Conservation (phyloP, 2,329 filamentous ascomycete genomes). For the Aspergillus transmontanensis region DNA sequence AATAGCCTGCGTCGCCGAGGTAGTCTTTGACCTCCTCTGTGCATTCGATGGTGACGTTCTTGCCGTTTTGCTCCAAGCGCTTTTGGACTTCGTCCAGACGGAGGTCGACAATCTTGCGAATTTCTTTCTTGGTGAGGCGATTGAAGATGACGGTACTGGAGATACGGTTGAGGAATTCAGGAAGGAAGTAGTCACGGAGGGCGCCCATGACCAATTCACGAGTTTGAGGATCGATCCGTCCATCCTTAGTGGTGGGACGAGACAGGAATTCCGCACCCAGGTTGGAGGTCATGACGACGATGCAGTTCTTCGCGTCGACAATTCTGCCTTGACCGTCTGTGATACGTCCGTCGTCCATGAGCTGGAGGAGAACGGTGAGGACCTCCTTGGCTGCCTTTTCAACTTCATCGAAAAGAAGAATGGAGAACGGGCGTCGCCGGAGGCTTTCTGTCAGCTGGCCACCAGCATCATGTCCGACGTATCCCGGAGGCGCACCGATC, state of each 20-base stretch:
- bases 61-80: slow-evolving; percentile 79
- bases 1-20: slow-evolving; percentile 87
- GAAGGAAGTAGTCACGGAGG: slow-evolving; percentile 93
- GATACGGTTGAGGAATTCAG: slow-evolving; percentile 98
- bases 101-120: slow-evolving; percentile 93
- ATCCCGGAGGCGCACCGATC: slow-evolving; percentile 96
- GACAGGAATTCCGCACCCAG: slow-evolving; percentile 91
- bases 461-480: slow-evolving; percentile 93
- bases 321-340: slow-evolving; percentile 96
- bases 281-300: slow-evolving; percentile 99
- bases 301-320: slow-evolving; percentile 95
- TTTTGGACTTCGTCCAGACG: slow-evolving; percentile 87
- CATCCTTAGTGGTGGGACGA: slow-evolving; percentile 74
- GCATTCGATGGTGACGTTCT: slow-evolving; percentile 83
- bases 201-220: slow-evolving; percentile 87
- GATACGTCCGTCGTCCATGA: slow-evolving; percentile 98
- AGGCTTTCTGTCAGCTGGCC: slow-evolving; percentile 95
- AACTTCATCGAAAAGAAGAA: slow-evolving; percentile 95
- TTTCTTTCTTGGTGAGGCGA: slow-evolving; percentile 84
- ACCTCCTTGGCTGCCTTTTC: slow-evolving; percentile 99
- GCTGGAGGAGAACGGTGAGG: slow-evolving; percentile 93
- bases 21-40: slow-evolving; percentile 88
- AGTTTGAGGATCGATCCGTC: slow-evolving; percentile 82
- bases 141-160: slow-evolving; percentile 98
- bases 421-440: slow-evolving; percentile 93